Evolutionary conservation across 2,329 filamentous ascomycete genomes (phyloP).

Genomic region (Furcasterigmium furcatum): DNA sequence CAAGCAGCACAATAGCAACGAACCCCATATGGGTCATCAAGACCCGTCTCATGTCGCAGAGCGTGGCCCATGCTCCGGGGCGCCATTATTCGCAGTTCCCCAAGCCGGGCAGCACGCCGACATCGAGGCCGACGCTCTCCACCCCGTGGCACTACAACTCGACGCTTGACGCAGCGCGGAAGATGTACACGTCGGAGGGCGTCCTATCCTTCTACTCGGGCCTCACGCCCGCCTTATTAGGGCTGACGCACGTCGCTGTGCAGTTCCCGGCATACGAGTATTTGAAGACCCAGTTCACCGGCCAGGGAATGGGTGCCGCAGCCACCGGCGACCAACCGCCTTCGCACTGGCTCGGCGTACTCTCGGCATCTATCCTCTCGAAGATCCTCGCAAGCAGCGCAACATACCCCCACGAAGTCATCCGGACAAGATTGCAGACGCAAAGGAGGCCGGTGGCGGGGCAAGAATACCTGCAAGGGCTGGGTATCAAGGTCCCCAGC

Average conservation of each 20-base stretch:
- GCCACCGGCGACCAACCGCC: constrained; percentile 49
- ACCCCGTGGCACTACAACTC: constrained; percentile 89
- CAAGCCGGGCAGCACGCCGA: constrained; percentile 50
- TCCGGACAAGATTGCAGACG: constrained; percentile 89
- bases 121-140: constrained; percentile 51
- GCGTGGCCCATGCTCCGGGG: constrained; percentile 46
- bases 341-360: constrained; percentile 78
- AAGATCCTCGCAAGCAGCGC: constrained; percentile 93
- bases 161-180: constrained; percentile 86
- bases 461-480: constrained; percentile 46
- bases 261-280: constrained; percentile 97
- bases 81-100: constrained; percentile 43
- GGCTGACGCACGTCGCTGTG: constrained; percentile 91
- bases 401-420: constrained; percentile 96
- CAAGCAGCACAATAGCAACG: constrained; percentile 87
- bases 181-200: constrained; percentile 93
- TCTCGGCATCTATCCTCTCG: constrained; percentile 85
- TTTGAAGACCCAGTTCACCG: constrained; percentile 87
- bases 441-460: constrained; percentile 71
- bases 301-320: constrained; percentile 77
- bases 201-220: constrained; percentile 92
- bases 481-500: constrained; percentile 36
- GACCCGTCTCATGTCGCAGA: constrained; percentile 95
- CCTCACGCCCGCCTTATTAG: constrained; percentile 85
- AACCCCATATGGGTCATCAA: constrained; percentile 99